A percentile compares a stretch with the other conserved stretches of the same genome.
These are phyloP conservation scores for Amanita subjunquillea DNA, from an alignment of 768 basidiomycete genomes.

Conservation along the genomic window DNA sequence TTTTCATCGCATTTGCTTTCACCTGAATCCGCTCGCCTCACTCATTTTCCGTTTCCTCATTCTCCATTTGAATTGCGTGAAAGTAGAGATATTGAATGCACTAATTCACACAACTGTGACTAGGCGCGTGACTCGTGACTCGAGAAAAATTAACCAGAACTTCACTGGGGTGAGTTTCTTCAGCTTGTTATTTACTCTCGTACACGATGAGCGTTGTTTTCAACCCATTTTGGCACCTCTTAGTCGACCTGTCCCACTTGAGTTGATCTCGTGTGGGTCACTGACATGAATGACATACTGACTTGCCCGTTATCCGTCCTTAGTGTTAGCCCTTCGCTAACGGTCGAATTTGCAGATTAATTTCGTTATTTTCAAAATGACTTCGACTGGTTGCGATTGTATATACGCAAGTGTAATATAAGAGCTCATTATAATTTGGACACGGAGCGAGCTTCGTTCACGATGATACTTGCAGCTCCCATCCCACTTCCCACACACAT, in stretches of 20 bases:
- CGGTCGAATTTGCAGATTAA: neutral
- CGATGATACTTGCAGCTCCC: conserved; percentile 77
- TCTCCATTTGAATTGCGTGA: no score
- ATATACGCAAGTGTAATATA: neutral
- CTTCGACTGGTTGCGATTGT: neutral
- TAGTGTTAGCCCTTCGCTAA: neutral
- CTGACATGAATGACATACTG: conserved; percentile 84
- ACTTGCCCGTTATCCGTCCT: conserved; percentile 32
- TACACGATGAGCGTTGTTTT: conserved; percentile 74
- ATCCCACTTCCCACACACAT: conserved; percentile 78
- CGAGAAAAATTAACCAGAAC: neutral
- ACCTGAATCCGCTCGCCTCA: no score
- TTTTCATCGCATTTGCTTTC: no score
- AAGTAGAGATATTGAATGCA: no score
- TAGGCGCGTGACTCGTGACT: neutral
- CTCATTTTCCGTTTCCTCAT: no score
- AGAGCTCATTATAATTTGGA: neutral
- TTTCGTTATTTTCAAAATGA: neutral
- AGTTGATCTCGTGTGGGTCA: conserved; percentile 30
- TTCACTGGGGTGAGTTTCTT: neutral
- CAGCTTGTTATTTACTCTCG: neutral
- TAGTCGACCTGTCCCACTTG: conserved; percentile 62
- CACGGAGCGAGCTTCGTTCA: conserved; percentile 44
- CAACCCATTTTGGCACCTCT: conserved; percentile 82
- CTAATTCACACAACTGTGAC: no score